These are phyloP conservation scores for Sextonia rubra DNA, from an alignment of 164 flowering plant genomes.

Conservation along the genomic window DNA sequence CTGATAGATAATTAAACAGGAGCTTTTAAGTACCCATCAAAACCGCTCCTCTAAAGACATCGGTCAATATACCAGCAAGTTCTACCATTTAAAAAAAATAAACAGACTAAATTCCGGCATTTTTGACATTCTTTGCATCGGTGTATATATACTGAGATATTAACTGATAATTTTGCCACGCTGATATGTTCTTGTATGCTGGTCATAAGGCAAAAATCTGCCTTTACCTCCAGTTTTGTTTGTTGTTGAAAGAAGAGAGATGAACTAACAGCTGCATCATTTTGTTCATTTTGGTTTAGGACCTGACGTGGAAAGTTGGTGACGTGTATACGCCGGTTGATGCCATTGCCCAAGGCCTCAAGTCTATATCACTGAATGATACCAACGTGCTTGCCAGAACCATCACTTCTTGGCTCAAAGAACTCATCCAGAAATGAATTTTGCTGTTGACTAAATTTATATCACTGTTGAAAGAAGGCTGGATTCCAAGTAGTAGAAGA, in stretches of 20 bases:
- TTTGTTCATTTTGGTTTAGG: constrained; percentile 32
- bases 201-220: too few relatives aligned
- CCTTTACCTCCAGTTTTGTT: too few relatives aligned
- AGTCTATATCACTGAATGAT: constrained; percentile 60
- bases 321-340: constrained; percentile 81
- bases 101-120: too few relatives aligned
- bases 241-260: not conserved
- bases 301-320: constrained; percentile 80
- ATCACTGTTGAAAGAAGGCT: not conserved
- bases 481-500: not conserved
- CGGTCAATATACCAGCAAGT: too few relatives aligned
- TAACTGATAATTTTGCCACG: too few relatives aligned
- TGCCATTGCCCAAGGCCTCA: constrained; percentile 78
- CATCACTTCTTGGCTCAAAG: constrained; percentile 51
- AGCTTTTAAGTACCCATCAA: too few relatives aligned
- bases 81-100: too few relatives aligned
- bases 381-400: constrained; percentile 60
- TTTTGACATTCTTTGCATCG: too few relatives aligned
- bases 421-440: not conserved
- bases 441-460: not conserved
- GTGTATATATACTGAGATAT: too few relatives aligned
- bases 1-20: too few relatives aligned
- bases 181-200: too few relatives aligned
- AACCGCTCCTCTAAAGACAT: too few relatives aligned
- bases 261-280: not conserved